Evolutionary conservation across 2,329 filamentous ascomycete genomes (phyloP), one percentile per base, ranked within the genome.

Genomic region (Botrytis hyacinthi): DNA sequence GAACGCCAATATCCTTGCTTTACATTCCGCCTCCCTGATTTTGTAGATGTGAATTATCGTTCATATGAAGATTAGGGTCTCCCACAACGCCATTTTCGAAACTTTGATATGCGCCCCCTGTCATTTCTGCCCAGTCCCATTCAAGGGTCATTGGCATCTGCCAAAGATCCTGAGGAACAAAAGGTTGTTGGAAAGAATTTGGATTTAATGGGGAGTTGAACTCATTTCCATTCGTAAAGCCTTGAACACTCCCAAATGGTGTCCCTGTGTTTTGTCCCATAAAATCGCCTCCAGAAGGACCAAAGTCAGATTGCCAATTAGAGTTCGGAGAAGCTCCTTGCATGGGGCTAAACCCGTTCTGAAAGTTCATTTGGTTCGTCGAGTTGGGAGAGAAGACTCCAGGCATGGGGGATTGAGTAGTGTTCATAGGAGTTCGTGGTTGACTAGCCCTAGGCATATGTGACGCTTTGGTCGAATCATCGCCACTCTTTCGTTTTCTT

Each of bases 121-220:
- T 90, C 85, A 91, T 90, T 81, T 91, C 89, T 1, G 89, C 88
- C 88, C 89, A 91, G 79, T 88, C 80, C 91, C 90, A 93, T 81
- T 98, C 95, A 35, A 98, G 87, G 4, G 93, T 97, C 91, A 97
- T 97, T 1, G 95, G 95, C 89, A 98, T 91, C 81, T 95, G 92
- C 90, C 96, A 99, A 40, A 98, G 83, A 83, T 98, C 96, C 78
- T 95, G 94, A 7, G 96, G 95, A 35, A 98, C 89, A 79, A 97
- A 92, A 0, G 95, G 95, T 77, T 97, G 93, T 79, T 95, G 92
- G 80, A 95, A 94, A 29, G 85, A 80, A 20, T 83, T 81, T 51
- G 84, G 80, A 72, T 77, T 79, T 16, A 79, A 70, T 18, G 79
- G 76, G 2, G 78, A 77, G 79, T 77, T 77, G 37, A 77, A 74